Percentiles rank a stretch among this genome's conserved stretches.
phyloP scores from a whole-genome alignment of 2,329 filamentous ascomycete genomes.

The Phialophora verrucosa region DNA sequence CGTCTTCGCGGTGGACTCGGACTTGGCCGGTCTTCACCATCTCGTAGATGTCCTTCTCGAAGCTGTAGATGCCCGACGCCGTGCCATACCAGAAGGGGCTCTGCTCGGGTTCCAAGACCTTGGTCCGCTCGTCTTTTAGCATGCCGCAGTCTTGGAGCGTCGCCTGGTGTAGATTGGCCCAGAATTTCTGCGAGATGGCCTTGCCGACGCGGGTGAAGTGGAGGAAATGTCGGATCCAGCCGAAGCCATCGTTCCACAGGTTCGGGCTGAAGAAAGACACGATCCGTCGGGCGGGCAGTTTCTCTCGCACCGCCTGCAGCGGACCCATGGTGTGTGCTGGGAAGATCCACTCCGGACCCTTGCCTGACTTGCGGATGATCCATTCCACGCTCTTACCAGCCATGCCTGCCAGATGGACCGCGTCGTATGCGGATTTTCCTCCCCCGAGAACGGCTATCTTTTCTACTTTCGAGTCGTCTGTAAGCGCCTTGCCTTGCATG shows the following conservation, averaged over 20 bases:
- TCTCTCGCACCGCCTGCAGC: slow-evolving; percentile 70
- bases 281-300: slow-evolving; percentile 69
- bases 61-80: slow-evolving; percentile 66
- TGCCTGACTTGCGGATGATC: slow-evolving; percentile 51
- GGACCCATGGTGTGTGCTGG: slow-evolving; percentile 47
- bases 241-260: slow-evolving; percentile 67
- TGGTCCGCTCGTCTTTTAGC: slow-evolving; percentile 51
- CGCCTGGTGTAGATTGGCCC: slow-evolving; percentile 58
- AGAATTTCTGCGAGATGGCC: slow-evolving; percentile 57
- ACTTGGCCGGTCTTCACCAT: slow-evolving; percentile 61
- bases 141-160: slow-evolving; percentile 56
- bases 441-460: slow-evolving; percentile 64
- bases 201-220: slow-evolving; percentile 60
- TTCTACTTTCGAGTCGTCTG: slow-evolving; percentile 50
- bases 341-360: slow-evolving; percentile 49
- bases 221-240: slow-evolving; percentile 53
- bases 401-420: slow-evolving; percentile 65
- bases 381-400: slow-evolving; percentile 57
- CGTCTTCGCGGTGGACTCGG: slow-evolving; percentile 61
- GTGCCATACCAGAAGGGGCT: slow-evolving; percentile 60
- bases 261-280: slow-evolving; percentile 77
- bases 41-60: slow-evolving; percentile 62
- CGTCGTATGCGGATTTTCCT: slow-evolving; percentile 70
- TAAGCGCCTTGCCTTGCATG: slow-evolving; percentile 49
- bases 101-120: slow-evolving; percentile 49